Base-by-base conservation (phyloP, 495 filamentous ascomycete species). In the Aspergillus incahuasiensis region DNA sequence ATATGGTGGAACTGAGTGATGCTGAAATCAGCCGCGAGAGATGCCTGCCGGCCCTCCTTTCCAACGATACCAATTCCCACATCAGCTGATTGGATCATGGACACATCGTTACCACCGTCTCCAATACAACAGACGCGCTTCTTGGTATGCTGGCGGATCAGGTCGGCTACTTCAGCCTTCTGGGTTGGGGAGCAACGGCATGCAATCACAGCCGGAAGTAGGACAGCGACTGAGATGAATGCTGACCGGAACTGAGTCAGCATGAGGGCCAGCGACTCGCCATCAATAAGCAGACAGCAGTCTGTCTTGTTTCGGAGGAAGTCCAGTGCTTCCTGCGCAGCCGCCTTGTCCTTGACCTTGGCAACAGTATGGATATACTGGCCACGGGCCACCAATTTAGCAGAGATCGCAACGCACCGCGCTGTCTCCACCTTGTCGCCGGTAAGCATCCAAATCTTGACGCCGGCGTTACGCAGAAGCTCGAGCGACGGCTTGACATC, bases 401-500 rank as follows among this genome's bases (percentile, higher is more conserved):
- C 87, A 61, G 86, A 91, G 30, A 99, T 89, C 15, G 95, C 95
- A 7, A 99, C 92, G 70, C 95, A 99, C 28, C 92, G 85, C 12
- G 95, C 95, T 24, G 95, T 99, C 70, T 99, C 95, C 1, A 97
- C 90, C 71, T 99, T 99, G 76, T 99, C 95, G 28, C 95, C 95
- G 0, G 95, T 99, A 63, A 99, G 76, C 95, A 99, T 99, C 95
- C 95, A 99, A 52, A 97, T 96, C 72, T 96, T 97, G 66, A 99
- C 90, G n/a, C 95, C 95, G 8, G 95, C 95, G 67, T 99, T 97
- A 56, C 95, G 88, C 41, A 99, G 84, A 13, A 97, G 79, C 65
- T 99, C 95, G 6, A 99, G 80, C 1, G 89, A 92, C 3, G 92
- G 87, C 65, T 97, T 97, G 64, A 99, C 95, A 71, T 96, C 90